Evolutionary conservation across 1,284 basidiomycete species (phyloP).

Genomic region (Pascua guehoae): DNA sequence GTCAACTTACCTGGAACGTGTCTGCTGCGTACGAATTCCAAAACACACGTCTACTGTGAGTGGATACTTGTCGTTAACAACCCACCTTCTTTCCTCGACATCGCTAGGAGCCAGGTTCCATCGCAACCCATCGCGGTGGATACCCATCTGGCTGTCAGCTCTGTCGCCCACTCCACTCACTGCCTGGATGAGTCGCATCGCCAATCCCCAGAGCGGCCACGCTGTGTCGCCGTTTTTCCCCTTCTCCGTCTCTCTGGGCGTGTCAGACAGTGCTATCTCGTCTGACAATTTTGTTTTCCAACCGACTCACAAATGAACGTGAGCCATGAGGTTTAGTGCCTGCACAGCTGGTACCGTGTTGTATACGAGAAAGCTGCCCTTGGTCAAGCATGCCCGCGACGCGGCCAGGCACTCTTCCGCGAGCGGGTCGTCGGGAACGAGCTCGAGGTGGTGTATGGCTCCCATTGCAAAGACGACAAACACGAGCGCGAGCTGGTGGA

Average conservation of each 20-base stretch:
- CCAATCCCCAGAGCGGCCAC: slow-evolving; percentile 28
- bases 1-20: slow-evolving; percentile 13
- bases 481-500: slow-evolving; percentile 30
- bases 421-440: slow-evolving; percentile 29
- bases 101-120: slow-evolving; percentile 22
- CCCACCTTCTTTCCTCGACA: slow-evolving; percentile 20
- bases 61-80: neutral
- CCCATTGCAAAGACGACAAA: slow-evolving; percentile 35
- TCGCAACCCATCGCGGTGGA: slow-evolving; percentile 26
- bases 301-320: slow-evolving; percentile 14
- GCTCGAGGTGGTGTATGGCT: slow-evolving; percentile 33
- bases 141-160: slow-evolving; percentile 22
- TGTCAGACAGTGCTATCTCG: too few species aligned
- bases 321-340: slow-evolving; percentile 26
- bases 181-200: slow-evolving; percentile 19
- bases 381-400: slow-evolving; percentile 28
- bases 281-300: neutral
- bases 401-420: slow-evolving; percentile 28
- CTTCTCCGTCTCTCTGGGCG: slow-evolving; percentile 24
- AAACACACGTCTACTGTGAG: slow-evolving; percentile 9
- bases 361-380: slow-evolving; percentile 33
- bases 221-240: slow-evolving; percentile 17
- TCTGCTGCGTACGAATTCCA: slow-evolving; percentile 21
- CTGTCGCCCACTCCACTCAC: neutral
- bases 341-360: slow-evolving; percentile 36